Evolutionary conservation across 2,329 filamentous ascomycete genomes (phyloP).

Genomic region (Colletotrichum sp.): DNA sequence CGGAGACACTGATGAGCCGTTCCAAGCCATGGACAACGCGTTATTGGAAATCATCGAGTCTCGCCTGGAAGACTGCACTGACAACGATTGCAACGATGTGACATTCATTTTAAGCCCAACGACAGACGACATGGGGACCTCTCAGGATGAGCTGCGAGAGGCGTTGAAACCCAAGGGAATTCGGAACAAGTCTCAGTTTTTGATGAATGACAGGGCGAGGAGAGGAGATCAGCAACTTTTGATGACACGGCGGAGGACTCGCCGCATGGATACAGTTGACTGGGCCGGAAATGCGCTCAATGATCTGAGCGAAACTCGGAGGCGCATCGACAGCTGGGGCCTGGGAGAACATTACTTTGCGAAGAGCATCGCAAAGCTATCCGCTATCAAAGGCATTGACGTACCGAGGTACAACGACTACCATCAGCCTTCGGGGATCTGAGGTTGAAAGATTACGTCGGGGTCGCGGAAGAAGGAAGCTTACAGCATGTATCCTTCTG

Average conservation of each 20-base stretch:
- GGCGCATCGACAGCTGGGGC: not conserved
- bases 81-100: not conserved
- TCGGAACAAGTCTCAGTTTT: not conserved
- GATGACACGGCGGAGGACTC: not conserved
- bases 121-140: not conserved
- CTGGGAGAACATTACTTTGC: not conserved
- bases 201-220: not conserved
- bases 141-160: not conserved
- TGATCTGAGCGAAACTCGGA: not conserved
- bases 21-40: not conserved
- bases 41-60: not conserved
- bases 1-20: not conserved
- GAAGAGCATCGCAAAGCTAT: not conserved
- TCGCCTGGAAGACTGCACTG: not conserved
- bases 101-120: not conserved
- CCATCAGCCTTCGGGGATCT: not conserved
- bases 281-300: not conserved
- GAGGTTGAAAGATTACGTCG: not conserved
- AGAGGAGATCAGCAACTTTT: not conserved
- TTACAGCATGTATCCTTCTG: not conserved
- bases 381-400: not conserved
- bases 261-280: not conserved
- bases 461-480: not conserved
- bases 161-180: not conserved
- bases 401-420: not conserved